These are phyloP conservation scores for Erigeron canadensis DNA, from an alignment of 129 eudicot genomes.

Conservation along the genomic window DNA sequence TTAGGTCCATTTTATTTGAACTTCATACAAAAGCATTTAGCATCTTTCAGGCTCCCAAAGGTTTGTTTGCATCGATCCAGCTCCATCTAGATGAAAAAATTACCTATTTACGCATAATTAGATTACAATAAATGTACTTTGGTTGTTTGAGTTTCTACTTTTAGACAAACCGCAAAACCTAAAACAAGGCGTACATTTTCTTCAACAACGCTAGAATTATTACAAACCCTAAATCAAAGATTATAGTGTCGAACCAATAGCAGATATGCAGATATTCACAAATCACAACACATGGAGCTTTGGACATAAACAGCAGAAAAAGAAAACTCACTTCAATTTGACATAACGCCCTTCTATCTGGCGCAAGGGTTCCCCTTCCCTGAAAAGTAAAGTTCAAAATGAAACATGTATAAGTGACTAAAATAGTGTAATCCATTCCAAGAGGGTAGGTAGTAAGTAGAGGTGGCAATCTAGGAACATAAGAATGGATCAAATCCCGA, in stretches of 20 bases:
- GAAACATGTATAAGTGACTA: neutral
- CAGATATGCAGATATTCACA: neutral
- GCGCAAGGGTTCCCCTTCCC: slow-evolving; percentile 76
- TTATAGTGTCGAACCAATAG: neutral
- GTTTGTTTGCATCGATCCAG: no score
- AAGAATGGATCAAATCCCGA: neutral
- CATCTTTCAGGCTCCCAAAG: no score
- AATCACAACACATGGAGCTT: slow-evolving; percentile 1
- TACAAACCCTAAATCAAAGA: neutral
- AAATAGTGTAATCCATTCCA: neutral
- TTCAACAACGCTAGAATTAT: neutral
- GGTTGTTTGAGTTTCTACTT: neutral
- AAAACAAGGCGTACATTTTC: neutral
- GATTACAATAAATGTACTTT: neutral
- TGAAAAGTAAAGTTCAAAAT: slow-evolving; percentile 33
- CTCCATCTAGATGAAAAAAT: no score
- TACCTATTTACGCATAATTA: neutral
- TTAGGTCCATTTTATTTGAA: no score
- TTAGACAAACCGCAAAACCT: neutral
- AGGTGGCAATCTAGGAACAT: slow-evolving; percentile 1
- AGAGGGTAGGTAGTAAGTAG: slow-evolving; percentile 5
- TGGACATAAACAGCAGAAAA: neutral
- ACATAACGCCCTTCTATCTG: slow-evolving; percentile 74
- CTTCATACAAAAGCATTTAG: no score
- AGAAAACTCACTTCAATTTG: slow-evolving; percentile 69